Conservation (phyloP, 345 rosid genomes). For the Citrus trifoliata region DNA sequence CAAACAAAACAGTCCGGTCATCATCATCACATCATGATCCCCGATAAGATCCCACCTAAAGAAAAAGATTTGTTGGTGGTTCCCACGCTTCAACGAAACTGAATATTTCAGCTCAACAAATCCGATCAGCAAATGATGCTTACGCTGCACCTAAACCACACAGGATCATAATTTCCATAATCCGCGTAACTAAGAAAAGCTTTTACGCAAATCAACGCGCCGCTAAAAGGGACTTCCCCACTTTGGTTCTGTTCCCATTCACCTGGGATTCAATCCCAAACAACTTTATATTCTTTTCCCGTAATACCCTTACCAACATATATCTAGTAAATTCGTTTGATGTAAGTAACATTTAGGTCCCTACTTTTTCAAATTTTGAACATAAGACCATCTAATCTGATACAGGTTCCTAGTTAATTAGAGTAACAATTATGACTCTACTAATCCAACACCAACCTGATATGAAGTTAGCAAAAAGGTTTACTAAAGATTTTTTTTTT, state of each 20-base stretch:
- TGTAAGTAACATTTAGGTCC: not conserved
- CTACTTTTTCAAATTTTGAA: not conserved
- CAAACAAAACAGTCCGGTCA: not conserved
- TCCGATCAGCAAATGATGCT: not conserved
- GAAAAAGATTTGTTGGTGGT: not conserved
- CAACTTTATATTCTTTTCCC: not conserved
- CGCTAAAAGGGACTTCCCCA: not conserved
- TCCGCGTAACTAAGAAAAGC: not conserved
- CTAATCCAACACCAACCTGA: too few species aligned
- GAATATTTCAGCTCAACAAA: not conserved
- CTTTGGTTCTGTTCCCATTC: not conserved
- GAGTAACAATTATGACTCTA: too few species aligned
- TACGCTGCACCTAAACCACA: conserved; percentile 4
- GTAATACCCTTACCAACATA: not conserved
- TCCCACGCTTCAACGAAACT: not conserved
- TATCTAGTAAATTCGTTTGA: not conserved
- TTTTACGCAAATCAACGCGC: not conserved
- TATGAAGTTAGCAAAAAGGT: too few species aligned
- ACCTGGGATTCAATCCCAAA: not conserved
- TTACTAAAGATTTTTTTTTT: too few species aligned
- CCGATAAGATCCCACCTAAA: not conserved
- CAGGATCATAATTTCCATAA: not conserved
- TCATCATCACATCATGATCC: not conserved
- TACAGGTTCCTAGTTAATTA: too few species aligned
- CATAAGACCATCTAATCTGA: too few species aligned